Conservation (phyloP, 108 stramenopile species). For the Conticribra guillardii region DNA sequence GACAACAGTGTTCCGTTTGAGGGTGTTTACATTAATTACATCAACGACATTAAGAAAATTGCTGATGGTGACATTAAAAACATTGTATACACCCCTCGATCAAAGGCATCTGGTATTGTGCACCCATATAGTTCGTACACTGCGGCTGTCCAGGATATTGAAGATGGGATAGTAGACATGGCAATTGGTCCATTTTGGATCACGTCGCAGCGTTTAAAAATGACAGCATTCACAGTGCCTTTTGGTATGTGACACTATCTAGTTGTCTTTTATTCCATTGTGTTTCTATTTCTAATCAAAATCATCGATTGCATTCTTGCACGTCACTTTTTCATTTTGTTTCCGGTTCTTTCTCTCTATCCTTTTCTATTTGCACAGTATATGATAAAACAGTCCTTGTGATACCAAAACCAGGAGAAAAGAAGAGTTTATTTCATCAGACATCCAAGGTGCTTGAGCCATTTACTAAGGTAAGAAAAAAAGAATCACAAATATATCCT, state of each 20-base stretch:
- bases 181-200: constrained; percentile 2
- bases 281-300: too few relatives aligned
- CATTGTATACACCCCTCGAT: not conserved
- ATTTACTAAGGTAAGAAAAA: constrained; percentile 11
- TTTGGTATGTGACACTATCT: not conserved
- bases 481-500: too few relatives aligned
- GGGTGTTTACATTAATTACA: not conserved
- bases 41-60: not conserved
- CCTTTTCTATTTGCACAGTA: not conserved
- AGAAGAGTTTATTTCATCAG: not conserved
- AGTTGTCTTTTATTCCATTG: too few relatives aligned
- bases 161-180: constrained; percentile 3
- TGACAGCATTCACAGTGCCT: not conserved
- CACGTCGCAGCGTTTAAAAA: not conserved
- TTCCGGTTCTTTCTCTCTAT: not conserved
- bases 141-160: not conserved
- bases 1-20: constrained; percentile 1
- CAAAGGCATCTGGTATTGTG: not conserved
- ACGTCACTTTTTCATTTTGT: too few relatives aligned
- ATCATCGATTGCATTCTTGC: too few relatives aligned
- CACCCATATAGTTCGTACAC: not conserved
- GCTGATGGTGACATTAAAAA: not conserved
- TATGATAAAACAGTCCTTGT: constrained; percentile 22
- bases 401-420: constrained; percentile 13
- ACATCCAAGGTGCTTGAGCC: constrained; percentile 15